Evolutionary conservation across 169 alveolate genomes (phyloP).

Genomic region (Cryptosporidium ubiquitum): DNA sequence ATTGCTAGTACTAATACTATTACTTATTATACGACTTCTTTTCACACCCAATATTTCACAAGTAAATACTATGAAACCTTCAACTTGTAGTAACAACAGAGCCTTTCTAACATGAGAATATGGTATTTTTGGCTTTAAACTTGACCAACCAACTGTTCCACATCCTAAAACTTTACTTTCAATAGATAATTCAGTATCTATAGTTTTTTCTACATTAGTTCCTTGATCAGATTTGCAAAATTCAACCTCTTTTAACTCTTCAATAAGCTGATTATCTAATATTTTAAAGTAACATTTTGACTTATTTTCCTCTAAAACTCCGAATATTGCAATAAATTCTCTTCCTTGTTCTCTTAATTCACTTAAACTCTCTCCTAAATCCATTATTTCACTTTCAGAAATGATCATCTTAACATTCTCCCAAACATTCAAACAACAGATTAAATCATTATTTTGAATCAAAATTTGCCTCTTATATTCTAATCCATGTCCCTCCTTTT

Average conservation of each 20-base stretch:
- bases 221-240: not conserved
- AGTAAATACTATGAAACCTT: conserved; percentile 9
- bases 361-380: not conserved
- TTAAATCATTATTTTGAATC: not conserved
- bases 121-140: conserved; percentile 22
- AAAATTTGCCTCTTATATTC: not conserved
- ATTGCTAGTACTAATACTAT: not conserved
- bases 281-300: conserved; percentile 4
- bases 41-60: not conserved
- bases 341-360: not conserved
- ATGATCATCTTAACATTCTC: conserved; percentile 8
- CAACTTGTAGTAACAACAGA: conserved; percentile 4
- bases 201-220: no score
- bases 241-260: not conserved
- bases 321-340: not conserved
- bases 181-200: no score
- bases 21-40: not conserved
- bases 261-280: not conserved
- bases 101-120: conserved; percentile 27
- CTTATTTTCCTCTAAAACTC: not conserved
- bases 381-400: not conserved
- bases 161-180: not conserved
- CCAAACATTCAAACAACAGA: conserved; percentile 27
- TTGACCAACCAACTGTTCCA: not conserved
- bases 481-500: not conserved